A percentile compares a stretch with the other conserved stretches of the same genome.
Evolutionary conservation across 1,139 yeast species (phyloP).

Genomic region (Pichia cactophila): DNA sequence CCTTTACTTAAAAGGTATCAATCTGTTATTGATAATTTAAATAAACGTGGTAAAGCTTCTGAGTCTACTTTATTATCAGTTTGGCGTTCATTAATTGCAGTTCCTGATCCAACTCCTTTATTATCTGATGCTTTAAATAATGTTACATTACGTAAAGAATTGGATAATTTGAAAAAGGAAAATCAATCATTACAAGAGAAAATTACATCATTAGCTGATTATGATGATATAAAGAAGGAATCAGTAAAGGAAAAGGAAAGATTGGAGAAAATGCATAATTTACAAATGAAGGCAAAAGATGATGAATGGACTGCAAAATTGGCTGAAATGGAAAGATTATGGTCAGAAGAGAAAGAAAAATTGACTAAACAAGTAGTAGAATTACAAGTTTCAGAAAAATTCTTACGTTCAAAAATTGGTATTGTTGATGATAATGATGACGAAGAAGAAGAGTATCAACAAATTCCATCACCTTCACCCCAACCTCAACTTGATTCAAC

Average conservation of each 20-base stretch:
- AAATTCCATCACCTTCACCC: not conserved
- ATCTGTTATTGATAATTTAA: conserved; percentile 75
- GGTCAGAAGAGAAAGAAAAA: conserved; percentile 42
- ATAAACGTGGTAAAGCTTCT: conserved; percentile 66
- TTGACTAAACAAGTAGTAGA: conserved; percentile 48
- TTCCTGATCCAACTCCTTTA: conserved; percentile 87
- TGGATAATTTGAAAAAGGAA: conserved; percentile 45
- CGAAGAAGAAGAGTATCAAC: conserved; percentile 3
- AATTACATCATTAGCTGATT: conserved; percentile 63
- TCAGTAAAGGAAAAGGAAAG: conserved; percentile 45
- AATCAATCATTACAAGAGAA: conserved; percentile 52
- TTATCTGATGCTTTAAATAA: conserved; percentile 66
- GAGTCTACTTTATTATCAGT: conserved; percentile 69
- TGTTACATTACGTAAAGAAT: conserved; percentile 41
- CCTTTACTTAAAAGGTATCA: conserved; percentile 73
- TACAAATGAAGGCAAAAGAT: conserved; percentile 44
- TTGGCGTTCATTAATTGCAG: conserved; percentile 73
- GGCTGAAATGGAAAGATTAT: conserved; percentile 57
- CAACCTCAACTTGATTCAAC: conserved; percentile 13
- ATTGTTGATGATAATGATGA: conserved; percentile 48
- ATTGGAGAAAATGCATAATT: conserved; percentile 24
- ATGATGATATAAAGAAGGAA: conserved; percentile 61
- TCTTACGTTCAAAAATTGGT: conserved; percentile 41
- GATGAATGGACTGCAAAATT: conserved; percentile 51
- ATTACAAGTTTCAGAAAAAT: conserved; percentile 48